These are phyloP conservation scores for Pseudocercospora vitis DNA, from an alignment of 2,329 filamentous ascomycete genomes.

Conservation along the genomic window DNA sequence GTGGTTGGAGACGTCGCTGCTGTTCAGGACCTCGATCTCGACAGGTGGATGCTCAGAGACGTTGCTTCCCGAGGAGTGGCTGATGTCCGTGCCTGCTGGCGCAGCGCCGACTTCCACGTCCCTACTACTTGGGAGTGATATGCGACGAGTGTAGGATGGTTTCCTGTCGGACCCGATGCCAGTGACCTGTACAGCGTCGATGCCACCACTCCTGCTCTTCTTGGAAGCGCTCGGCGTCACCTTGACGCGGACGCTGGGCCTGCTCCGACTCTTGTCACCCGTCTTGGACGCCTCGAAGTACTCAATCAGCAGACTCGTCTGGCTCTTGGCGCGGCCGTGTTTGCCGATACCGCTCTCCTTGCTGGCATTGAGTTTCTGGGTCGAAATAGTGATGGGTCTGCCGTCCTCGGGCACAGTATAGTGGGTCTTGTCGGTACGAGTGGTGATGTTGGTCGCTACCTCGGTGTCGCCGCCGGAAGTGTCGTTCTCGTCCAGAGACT, in stretches of 20 bases:
- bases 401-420: constrained; percentile 84
- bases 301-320: constrained; percentile 90
- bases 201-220: constrained; percentile 53
- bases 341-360: constrained; percentile 52
- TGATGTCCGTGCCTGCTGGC: constrained; percentile 48
- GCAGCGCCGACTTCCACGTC: constrained; percentile 39
- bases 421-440: constrained; percentile 67
- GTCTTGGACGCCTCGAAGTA: constrained; percentile 84
- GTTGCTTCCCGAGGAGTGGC: constrained; percentile 79
- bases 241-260: constrained; percentile 77
- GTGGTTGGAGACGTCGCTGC: constrained; percentile 65
- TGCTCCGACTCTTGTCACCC: constrained; percentile 60
- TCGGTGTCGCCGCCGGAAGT: constrained; percentile 49
- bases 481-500: constrained; percentile 58
- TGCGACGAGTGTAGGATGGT: constrained; percentile 66
- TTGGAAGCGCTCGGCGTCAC: constrained; percentile 72
- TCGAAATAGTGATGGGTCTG: constrained; percentile 88
- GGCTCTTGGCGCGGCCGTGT: constrained; percentile 63
- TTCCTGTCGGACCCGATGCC: constrained; percentile 73
- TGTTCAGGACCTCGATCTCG: constrained; percentile 79
- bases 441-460: constrained; percentile 67
- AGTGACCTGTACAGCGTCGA: constrained; percentile 83
- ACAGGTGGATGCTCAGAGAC: constrained; percentile 69
- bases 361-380: constrained; percentile 56
- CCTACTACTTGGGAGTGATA: constrained; percentile 57